phyloP scores from a whole-genome alignment of 306 rosid genomes.

The Ceratonia siliqua region DNA sequence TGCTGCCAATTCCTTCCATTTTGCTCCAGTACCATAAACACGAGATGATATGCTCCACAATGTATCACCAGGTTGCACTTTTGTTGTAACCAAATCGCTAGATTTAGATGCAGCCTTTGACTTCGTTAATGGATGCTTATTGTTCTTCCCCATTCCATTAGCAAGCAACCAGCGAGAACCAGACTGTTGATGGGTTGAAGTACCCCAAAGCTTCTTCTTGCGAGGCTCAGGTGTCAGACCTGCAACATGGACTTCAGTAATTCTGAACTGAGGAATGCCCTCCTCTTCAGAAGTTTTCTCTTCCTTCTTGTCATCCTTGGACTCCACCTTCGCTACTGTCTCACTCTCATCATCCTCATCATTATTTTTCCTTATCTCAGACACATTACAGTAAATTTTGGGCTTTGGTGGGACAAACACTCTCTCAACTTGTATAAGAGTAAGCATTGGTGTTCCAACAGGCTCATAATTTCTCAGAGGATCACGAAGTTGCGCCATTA shows the following conservation, averaged over 20 bases:
- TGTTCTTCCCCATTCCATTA: conserved; percentile 81
- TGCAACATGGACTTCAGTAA: conserved; percentile 77
- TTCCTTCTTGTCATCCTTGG: conserved; percentile 44
- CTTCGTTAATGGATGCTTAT: conserved; percentile 61
- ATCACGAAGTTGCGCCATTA: conserved; percentile 93
- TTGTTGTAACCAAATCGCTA: conserved; percentile 39
- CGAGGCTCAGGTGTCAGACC: conserved; percentile 61
- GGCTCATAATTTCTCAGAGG: conserved; percentile 83
- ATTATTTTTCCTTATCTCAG: conserved; percentile 40
- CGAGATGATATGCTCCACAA: conserved; percentile 90
- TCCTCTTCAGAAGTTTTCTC: conserved; percentile 53
- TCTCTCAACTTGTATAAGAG: conserved; percentile 91
- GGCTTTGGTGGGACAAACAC: conserved; percentile 83
- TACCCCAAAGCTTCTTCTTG: conserved; percentile 68
- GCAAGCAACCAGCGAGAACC: conserved; percentile 96
- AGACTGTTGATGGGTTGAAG: conserved; percentile 59
- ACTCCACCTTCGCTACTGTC: conserved; percentile 40
- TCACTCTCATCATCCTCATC: conserved; percentile 55
- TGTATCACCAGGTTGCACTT: conserved; percentile 70
- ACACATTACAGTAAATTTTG: conserved; percentile 51
- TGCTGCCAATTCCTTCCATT: conserved; percentile 68
- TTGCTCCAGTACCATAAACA: conserved; percentile 56
- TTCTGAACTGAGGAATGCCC: conserved; percentile 66
- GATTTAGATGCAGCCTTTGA: conserved; percentile 55
- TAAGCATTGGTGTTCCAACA: conserved; percentile 87